phyloP scores from a whole-genome alignment of 1,284 basidiomycete species.

The Gymnopus androsaceus region DNA sequence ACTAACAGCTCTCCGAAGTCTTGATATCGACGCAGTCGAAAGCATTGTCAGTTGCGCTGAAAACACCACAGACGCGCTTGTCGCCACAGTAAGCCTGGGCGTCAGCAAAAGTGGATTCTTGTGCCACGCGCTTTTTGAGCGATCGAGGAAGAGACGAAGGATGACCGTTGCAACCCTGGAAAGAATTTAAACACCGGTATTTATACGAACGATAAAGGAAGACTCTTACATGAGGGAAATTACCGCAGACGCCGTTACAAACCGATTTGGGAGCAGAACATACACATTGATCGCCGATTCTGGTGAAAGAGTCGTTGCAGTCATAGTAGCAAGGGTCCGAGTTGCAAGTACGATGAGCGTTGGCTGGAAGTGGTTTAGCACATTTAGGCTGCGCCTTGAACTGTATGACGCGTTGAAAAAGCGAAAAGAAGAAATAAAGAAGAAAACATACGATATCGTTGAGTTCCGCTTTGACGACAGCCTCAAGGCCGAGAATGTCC shows the following conservation, averaged over 20 bases:
- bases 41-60: constrained; percentile 9
- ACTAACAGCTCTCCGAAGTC: constrained; percentile 22
- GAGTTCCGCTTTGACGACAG: constrained; percentile 26
- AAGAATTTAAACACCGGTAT: background rate
- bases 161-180: constrained; percentile 5
- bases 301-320: no score
- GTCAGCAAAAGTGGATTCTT: constrained; percentile 15
- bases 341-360: constrained; percentile 38
- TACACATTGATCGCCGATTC: constrained; percentile 9
- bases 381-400: constrained; percentile 26
- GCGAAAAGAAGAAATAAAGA: background rate
- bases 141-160: constrained; percentile 20
- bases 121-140: constrained; percentile 15
- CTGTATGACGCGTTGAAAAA: constrained; percentile 24
- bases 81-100: constrained; percentile 18
- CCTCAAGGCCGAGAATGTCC: constrained; percentile 30
- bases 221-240: constrained; percentile 13
- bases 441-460: constrained; percentile 24
- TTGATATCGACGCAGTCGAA: constrained; percentile 22
- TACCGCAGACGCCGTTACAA: constrained; percentile 16
- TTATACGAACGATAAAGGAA: no score
- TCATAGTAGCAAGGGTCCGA: constrained; percentile 26
- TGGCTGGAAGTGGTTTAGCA: constrained; percentile 35
- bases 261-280: constrained; percentile 11
- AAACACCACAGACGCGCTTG: constrained; percentile 20